Evolutionary conservation across 2,329 filamentous ascomycete genomes (phyloP).

Genomic region (Exutisphaerella laricina): DNA sequence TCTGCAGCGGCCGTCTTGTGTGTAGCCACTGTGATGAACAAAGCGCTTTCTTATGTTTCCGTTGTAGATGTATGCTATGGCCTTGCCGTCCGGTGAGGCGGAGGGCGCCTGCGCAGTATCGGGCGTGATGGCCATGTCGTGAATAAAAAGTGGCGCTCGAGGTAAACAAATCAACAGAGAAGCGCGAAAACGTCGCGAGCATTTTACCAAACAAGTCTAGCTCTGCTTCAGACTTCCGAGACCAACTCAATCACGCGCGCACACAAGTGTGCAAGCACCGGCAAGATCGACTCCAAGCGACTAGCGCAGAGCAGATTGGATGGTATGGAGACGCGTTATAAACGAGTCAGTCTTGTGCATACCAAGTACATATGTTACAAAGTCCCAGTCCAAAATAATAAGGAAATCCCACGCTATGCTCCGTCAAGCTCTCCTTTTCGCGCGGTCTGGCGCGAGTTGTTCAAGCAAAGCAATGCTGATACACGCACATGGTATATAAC

Average conservation of each 20-base stretch:
- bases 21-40: background rate
- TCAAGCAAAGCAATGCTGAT: slow-evolving; percentile 15
- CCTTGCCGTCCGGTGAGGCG: background rate
- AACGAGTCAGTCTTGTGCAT: slow-evolving; percentile 6
- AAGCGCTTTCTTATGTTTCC: background rate
- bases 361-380: slow-evolving; percentile 18
- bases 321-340: background rate
- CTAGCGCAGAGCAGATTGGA: too few relatives aligned
- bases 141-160: background rate
- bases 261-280: too few relatives aligned
- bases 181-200: too few relatives aligned
- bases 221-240: too few relatives aligned
- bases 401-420: slow-evolving; percentile 16
- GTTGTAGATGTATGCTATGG: background rate
- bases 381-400: background rate
- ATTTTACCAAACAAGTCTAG: too few relatives aligned
- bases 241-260: too few relatives aligned
- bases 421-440: slow-evolving; percentile 3
- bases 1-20: slow-evolving; percentile 2
- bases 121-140: background rate
- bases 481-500: slow-evolving; percentile 26
- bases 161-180: slow-evolving; percentile 11
- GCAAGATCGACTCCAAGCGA: too few relatives aligned
- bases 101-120: background rate
- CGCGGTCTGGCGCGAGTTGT: slow-evolving; percentile 10